Conservation (phyloP, 2,329 filamentous ascomycete genomes). For the Exophiala dermatitidis region DNA sequence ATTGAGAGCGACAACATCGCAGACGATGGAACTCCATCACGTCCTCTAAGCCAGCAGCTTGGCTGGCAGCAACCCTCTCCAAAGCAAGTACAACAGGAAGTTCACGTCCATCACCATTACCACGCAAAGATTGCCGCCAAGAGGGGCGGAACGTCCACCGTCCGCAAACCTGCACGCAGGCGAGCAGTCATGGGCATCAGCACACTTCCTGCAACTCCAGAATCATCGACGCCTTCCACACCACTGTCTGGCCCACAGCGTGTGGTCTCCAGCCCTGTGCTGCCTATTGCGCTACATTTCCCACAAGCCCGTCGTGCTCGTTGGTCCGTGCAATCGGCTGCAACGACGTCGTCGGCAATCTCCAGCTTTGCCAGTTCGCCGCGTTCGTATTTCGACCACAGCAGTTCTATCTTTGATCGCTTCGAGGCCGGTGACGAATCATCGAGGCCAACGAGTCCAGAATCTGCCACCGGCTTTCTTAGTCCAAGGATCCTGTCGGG, state of each 20-base stretch:
- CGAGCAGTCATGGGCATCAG: constrained; percentile 19
- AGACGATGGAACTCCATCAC: constrained; percentile 19
- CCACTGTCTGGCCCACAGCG: constrained; percentile 30
- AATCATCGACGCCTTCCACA: constrained; percentile 31
- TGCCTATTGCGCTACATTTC: constrained; percentile 37
- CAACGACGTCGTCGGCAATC: constrained; percentile 53
- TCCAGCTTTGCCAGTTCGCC: constrained; percentile 80
- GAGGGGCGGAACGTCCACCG: constrained; percentile 53
- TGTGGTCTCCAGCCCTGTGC: constrained; percentile 32
- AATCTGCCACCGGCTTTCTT: constrained; percentile 56
- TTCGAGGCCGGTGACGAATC: constrained; percentile 56
- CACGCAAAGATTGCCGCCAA: constrained; percentile 50
- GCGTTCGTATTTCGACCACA: constrained; percentile 58
- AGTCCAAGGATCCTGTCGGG: constrained; percentile 54
- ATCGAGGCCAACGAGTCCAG: constrained; percentile 73
- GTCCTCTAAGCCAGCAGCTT: constrained; percentile 62
- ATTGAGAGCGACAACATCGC: constrained; percentile 32
- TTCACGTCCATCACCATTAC: constrained; percentile 94
- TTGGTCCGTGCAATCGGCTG: constrained; percentile 58
- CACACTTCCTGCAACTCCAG: constrained; percentile 18
- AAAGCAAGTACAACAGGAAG: constrained; percentile 56
- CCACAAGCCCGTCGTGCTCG: constrained; percentile 51
- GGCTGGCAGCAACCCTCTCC: constrained; percentile 41
- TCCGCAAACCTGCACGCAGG: constrained; percentile 32
- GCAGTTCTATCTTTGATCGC: constrained; percentile 71